Evolutionary conservation across 768 basidiomycete species (phyloP), one percentile per base, ranked within the genome.

Genomic region (Boletus subparvulus): DNA sequence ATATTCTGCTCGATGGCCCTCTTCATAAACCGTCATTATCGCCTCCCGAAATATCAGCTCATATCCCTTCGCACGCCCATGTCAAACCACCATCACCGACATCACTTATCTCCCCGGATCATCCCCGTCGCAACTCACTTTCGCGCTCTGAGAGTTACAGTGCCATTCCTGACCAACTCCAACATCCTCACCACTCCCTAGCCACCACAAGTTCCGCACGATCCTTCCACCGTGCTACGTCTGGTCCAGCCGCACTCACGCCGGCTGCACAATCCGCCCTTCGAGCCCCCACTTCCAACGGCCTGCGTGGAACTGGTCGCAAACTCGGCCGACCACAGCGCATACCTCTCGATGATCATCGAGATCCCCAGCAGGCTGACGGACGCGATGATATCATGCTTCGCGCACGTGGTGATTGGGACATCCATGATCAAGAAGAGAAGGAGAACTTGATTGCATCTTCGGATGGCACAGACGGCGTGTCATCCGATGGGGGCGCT

Each of bases 151-250:
- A 90, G 66, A 86, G 82, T 64, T 80, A 81, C 28, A 56, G 65
- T 56, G 61, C 68, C 48, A 70, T 64, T 59, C 72, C 24, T 26
- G 70, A 59, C 64, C 72, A 56, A 61, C 66, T 45, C 52, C 75
- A 42, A 59, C 68, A 65, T 56, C 74, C 52, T 61, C 64, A 55
- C 59, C 75, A 65, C 63, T 64, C 60, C 43, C 37, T 47, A 35
- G 44, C 65, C 16, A 64, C 64, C 28, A 49, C 59, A 51, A 58
- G 16, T 12, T 53, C 70, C 7, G 65, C 74, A 11, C 80, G 89
- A 48, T 82, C 83, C 7, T 85, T 91, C 64, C 81, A 84, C 59
- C 86, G 90, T 59, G 80, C 83, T 39, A 77, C 80, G 3, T 92
- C 89, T 11, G 85, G 82, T 30, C 83, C 88, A 11, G 74, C 78